Conservation (phyloP, 306 rosid species). For the Trifolium pratense region DNA sequence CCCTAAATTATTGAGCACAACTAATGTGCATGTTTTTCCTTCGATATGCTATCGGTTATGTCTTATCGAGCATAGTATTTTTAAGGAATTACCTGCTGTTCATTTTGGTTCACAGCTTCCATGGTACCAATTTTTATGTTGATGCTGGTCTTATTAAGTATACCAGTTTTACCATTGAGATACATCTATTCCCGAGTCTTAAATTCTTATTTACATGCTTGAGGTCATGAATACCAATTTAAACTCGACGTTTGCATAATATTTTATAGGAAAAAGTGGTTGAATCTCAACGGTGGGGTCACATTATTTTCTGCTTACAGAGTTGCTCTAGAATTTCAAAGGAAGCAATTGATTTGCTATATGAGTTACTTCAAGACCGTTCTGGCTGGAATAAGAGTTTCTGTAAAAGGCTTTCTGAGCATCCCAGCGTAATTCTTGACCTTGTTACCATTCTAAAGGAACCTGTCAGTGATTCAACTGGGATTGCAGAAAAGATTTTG, state of each 20-base stretch:
- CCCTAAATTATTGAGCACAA: too few relatives aligned
- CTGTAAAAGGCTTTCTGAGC: constrained; percentile 64
- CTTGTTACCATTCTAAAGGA: constrained; percentile 64
- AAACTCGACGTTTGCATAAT: constrained; percentile 10
- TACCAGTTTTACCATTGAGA: too few relatives aligned
- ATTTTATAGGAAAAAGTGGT: constrained; percentile 59
- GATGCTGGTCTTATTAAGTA: too few relatives aligned
- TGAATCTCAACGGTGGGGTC: constrained; percentile 70
- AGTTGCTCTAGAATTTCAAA: constrained; percentile 56
- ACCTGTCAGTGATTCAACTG: constrained; percentile 54
- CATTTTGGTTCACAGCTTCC: too few relatives aligned
- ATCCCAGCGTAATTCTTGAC: constrained; percentile 49
- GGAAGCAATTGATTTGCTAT: constrained; percentile 68
- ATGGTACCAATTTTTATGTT: too few relatives aligned
- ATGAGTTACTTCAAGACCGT: constrained; percentile 66
- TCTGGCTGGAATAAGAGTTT: constrained; percentile 64
- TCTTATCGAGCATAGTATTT: too few relatives aligned
- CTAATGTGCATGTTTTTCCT: too few relatives aligned
- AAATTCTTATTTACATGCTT: too few relatives aligned
- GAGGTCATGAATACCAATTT: not conserved
- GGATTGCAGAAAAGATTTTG: constrained; percentile 64
- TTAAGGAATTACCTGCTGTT: too few relatives aligned
- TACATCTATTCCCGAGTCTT: too few relatives aligned
- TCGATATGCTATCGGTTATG: too few relatives aligned
- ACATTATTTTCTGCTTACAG: constrained; percentile 62